Base-by-base conservation (phyloP, 345 rosid genomes). In the Hypericum perforatum region DNA sequence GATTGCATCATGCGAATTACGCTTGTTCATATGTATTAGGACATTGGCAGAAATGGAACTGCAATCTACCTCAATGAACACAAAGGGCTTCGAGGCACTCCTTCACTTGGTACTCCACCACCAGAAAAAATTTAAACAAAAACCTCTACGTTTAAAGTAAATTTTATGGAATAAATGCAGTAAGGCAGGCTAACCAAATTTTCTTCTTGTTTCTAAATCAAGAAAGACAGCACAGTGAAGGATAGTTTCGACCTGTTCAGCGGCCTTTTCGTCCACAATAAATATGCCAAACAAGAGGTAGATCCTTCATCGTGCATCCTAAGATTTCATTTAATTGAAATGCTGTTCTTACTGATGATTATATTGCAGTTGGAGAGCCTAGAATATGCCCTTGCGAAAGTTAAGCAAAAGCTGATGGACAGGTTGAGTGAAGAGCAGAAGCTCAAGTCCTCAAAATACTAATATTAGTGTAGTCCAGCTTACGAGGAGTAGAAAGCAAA, bases 241-340 rank as follows among this genome's bases (percentile, higher is more conserved):
- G 15, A 72, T 61, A 76, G 85, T 57, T 76, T 62, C 50, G 82
- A 80, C 42, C 70, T 80, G 42, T 76, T 67, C 52, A 62, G 69
- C 7, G 82, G 85, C 41, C 45, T 80, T 51, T 80, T 66, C 70
- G 58, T 65, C 62, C 69, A 56, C 16, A 76, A 80, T 29, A 70
- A 69, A 56, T 79, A 74, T 67, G 79, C 85, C 44, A 75, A 53
- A 57, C 69, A 67, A 70, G 75, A 76, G 80, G 85, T 76, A 74
- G 43, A 38, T 5, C 14, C 43, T 50, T 16, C 38, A 32, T 5
- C 54, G 39, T 52, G 12, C 11, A 7, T 52, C 9, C 15, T 3
- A 3, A 32, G 0, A 0, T 37, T 37, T 7, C n/a, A 22, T 22
- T 22, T 22, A 22, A 4, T 22, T 22, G 32, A 22, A 22, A 22